Conservation (phyloP, 352 stramenopile species). For the Phytophthora ohioensis region DNA sequence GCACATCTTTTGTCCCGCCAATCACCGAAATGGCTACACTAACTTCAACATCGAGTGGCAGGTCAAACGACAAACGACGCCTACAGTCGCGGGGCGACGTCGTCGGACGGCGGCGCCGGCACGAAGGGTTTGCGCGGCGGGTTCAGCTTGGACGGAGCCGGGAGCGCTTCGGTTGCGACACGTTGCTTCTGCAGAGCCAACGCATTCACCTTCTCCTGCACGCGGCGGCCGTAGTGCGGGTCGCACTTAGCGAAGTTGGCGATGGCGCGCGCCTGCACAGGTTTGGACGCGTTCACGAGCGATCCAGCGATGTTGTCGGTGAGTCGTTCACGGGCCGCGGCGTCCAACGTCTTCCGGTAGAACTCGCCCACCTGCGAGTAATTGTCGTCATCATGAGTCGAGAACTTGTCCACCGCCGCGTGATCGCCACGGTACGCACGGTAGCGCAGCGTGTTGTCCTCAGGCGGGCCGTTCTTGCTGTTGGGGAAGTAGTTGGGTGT, state of each 20-base stretch:
- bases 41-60: conserved; percentile 26
- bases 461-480: conserved; percentile 65
- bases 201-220: conserved; percentile 77
- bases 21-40: conserved; percentile 34
- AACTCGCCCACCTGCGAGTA: conserved; percentile 88
- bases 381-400: conserved; percentile 91
- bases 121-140: conserved; percentile 67
- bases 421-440: conserved; percentile 51
- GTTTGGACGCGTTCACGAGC: conserved; percentile 78
- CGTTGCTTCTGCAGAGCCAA: conserved; percentile 39
- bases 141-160: conserved; percentile 57
- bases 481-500: conserved; percentile 93
- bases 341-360: conserved; percentile 84
- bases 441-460: conserved; percentile 43
- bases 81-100: conserved; percentile 64
- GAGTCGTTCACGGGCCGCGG: conserved; percentile 72
- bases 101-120: conserved; percentile 58
- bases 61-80: neutral
- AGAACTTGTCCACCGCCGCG: conserved; percentile 63
- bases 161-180: conserved; percentile 10
- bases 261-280: conserved; percentile 85
- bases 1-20: too few species aligned
- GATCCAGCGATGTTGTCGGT: conserved; percentile 90
- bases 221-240: conserved; percentile 82
- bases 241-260: conserved; percentile 91